Evolutionary conservation across 129 eudicot genomes (phyloP).

Genomic region (Escallonia herrerae): DNA sequence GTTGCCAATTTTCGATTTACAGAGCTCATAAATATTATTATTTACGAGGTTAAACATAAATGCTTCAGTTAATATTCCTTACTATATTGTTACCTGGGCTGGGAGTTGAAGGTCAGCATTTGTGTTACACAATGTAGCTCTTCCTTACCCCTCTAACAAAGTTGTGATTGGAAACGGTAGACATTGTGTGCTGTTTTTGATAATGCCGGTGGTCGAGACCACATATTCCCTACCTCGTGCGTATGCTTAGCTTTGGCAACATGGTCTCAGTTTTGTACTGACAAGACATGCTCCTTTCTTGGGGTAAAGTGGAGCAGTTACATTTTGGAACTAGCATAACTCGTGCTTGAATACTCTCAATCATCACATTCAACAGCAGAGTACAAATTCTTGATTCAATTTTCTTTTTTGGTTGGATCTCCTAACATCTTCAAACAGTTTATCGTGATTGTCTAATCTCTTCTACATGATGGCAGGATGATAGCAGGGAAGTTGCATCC

Average conservation of each 20-base stretch:
- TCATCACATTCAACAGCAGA: neutral
- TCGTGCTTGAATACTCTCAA: neutral
- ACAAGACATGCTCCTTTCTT: neutral
- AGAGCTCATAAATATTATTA: too few species aligned
- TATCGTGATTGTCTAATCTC: too few species aligned
- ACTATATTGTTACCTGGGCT: too few species aligned
- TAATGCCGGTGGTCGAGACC: neutral
- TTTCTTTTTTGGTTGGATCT: neutral
- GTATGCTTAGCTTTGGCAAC: too few species aligned
- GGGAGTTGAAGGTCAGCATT: too few species aligned
- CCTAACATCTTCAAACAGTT: slow-evolving; percentile 1
- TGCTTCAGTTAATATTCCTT: too few species aligned
- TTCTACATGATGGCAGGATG: slow-evolving; percentile 47
- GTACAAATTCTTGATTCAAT: neutral
- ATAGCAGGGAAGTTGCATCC: slow-evolving; percentile 75
- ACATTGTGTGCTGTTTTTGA: too few species aligned
- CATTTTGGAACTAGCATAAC: neutral
- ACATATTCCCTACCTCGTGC: neutral
- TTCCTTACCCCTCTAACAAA: too few species aligned
- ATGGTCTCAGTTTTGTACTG: neutral
- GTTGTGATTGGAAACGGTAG: too few species aligned
- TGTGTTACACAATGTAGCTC: too few species aligned
- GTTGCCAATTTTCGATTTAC: too few species aligned
- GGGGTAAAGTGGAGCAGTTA: neutral
- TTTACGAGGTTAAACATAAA: too few species aligned